These are phyloP conservation scores for Chaetomiaceae sp. DNA, from an alignment of 2,329 filamentous ascomycete genomes.

Conservation along the genomic window DNA sequence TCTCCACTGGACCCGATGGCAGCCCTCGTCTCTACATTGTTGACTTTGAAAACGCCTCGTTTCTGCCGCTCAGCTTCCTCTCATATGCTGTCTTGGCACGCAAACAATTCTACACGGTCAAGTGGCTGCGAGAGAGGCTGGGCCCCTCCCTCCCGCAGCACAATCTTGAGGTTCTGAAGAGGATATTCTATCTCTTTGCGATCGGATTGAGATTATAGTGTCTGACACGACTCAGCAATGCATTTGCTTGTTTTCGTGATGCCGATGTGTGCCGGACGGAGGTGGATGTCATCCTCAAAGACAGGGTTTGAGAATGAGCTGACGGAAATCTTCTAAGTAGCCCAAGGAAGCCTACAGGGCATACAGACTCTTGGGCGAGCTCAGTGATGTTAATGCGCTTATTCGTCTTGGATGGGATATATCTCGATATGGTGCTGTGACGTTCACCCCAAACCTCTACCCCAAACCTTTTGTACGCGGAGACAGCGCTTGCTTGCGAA, in stretches of 20 bases:
- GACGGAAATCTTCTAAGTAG: too few species aligned
- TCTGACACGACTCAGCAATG: background rate
- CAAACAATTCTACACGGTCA: background rate
- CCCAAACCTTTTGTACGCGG: too few species aligned
- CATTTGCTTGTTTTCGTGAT: background rate
- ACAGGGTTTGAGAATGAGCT: too few species aligned
- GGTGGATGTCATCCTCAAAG: too few species aligned
- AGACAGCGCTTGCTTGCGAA: too few species aligned
- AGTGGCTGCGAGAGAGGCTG: background rate
- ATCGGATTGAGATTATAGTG: background rate
- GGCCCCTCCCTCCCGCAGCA: background rate
- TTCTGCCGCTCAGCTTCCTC: constrained; percentile 11
- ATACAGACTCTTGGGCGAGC: too few species aligned
- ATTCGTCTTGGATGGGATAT: too few species aligned
- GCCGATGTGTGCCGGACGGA: too few species aligned
- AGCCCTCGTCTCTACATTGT: constrained; percentile 10
- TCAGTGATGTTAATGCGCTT: too few species aligned
- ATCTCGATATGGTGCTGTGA: too few species aligned
- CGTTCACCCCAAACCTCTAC: too few species aligned
- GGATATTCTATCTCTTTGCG: background rate
- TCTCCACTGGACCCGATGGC: constrained; percentile 3
- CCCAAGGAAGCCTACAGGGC: too few species aligned
- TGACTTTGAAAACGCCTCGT: constrained; percentile 13
- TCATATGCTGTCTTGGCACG: background rate
- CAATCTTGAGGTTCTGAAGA: background rate